Percentiles rank a stretch among this genome's conserved stretches.
These are phyloP conservation scores for Alternaria sp. DNA, from an alignment of 2,329 filamentous ascomycete genomes.

Conservation along the genomic window DNA sequence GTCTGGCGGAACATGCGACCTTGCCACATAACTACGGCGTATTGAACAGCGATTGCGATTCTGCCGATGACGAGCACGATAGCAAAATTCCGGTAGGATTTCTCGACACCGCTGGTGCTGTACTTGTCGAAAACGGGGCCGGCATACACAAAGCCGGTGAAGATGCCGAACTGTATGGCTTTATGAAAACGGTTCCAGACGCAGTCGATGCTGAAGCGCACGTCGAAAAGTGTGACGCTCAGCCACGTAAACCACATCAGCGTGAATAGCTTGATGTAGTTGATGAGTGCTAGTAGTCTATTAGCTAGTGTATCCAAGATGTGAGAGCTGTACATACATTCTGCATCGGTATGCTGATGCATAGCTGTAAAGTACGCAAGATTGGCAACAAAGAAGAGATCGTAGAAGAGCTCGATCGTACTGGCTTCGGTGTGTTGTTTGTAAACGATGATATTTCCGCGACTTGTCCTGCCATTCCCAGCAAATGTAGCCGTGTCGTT, in stretches of 20 bases:
- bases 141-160: conserved; percentile 69
- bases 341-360: conserved; percentile 61
- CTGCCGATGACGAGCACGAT: conserved; percentile 27
- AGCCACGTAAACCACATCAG: conserved; percentile 73
- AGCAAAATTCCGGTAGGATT: conserved; percentile 24
- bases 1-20: conserved; percentile 28
- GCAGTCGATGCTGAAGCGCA: conserved; percentile 69
- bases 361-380: conserved; percentile 66
- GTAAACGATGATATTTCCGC: conserved; percentile 32
- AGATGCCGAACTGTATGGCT: conserved; percentile 66
- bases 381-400: conserved; percentile 69
- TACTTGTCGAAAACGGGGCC: conserved; percentile 50
- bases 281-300: conserved; percentile 28
- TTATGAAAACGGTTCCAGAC: conserved; percentile 67
- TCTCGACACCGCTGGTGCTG: conserved; percentile 18
- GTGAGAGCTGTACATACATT: conserved; percentile 13
- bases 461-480: conserved; percentile 23
- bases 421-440: conserved; percentile 53
- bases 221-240: conserved; percentile 66
- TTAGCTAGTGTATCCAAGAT: background rate
- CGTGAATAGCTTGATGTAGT: conserved; percentile 61
- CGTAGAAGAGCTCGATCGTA: conserved; percentile 64
- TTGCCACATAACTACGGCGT: conserved; percentile 31
- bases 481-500: conserved; percentile 18
- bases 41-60: conserved; percentile 23